Evolutionary conservation across 768 basidiomycete species (phyloP).

Genomic region (Lactarius pseudohatsudake): DNA sequence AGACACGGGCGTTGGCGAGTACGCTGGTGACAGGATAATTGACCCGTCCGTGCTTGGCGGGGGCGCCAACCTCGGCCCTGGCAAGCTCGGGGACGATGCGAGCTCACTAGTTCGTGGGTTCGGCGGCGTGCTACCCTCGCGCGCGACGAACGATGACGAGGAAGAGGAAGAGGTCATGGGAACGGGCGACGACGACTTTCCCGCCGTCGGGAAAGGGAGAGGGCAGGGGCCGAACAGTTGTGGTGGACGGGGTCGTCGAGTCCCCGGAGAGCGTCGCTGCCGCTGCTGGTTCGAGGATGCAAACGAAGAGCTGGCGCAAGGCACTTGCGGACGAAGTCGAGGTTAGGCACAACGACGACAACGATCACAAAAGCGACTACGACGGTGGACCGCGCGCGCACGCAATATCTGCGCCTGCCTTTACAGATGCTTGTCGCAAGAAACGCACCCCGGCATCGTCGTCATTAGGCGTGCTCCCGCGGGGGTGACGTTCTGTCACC

Average conservation of each 20-base stretch:
- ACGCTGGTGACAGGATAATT: constrained; percentile 12
- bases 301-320: too few relatives aligned
- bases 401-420: too few relatives aligned
- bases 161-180: background rate
- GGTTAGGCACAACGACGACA: too few relatives aligned
- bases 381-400: too few relatives aligned
- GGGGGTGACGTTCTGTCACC: constrained; percentile 18
- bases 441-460: background rate
- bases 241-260: background rate
- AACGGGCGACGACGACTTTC: background rate
- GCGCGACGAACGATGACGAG: background rate
- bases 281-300: too few relatives aligned
- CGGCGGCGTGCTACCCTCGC: background rate
- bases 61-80: background rate
- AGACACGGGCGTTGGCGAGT: background rate
- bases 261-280: too few relatives aligned
- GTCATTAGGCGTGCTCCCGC: too few relatives aligned
- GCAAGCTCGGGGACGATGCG: too few relatives aligned
- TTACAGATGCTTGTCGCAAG: background rate
- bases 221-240: background rate
- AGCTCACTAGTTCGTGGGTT: too few relatives aligned
- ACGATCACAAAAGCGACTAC: too few relatives aligned
- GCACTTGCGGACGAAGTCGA: too few relatives aligned
- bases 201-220: background rate
- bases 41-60: constrained; percentile 23